Base-by-base conservation (phyloP, 768 basidiomycete species). In the Butyriboletus loyo region DNA sequence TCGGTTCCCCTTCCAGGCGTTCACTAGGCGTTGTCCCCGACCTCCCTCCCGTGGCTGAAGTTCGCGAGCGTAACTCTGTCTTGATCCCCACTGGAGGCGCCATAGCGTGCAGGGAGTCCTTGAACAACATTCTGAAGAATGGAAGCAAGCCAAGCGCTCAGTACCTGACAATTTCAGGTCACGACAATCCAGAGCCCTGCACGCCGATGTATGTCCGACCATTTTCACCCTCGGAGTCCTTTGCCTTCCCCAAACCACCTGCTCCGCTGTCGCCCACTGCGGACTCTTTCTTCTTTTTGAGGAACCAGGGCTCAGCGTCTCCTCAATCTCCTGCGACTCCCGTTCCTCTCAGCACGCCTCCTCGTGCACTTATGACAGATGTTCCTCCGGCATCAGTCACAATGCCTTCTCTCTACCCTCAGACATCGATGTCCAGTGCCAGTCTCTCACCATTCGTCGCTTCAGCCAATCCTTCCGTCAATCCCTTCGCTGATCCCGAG, bases 221-320 rank as follows among this genome's bases (percentile, higher is more conserved):
- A 3, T 86, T 85, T 71, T 81, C 84, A 0, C 81, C 83, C 13
- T 79, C 80, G 19, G 86, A 88, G 64, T 78, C 80, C 4, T 87
- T 85, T 67, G 68, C 82, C 10, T 87, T 88, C 73, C 86, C 86
- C 3, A 79, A 79, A 50, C 86, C 86, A 2, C 84, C 83, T 5
- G 61, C 17, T 10, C 55, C 49, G 2, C 47, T 34, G 3, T 9
- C 40, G 9, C 25, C 46, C 10, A 11, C 50, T 14, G 17, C 28
- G 17, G 47, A 54, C 21, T 43, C 55, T 30, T 43, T 49, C 41
- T 25, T 34, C 24, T 2, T 41, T 31, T n/a, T 39, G 3, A 31
- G 15, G 2, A 31, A 31, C 13, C 53, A 46, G 5, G 46, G 7
- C 14, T 5, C 9, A 38, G 7, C 1, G 1, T 62, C 62, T 27